Percentiles rank a stretch among this genome's conserved stretches.
Evolutionary conservation across 2,329 filamentous ascomycete species (phyloP).

Genomic region (Trichoderma endophyticum): DNA sequence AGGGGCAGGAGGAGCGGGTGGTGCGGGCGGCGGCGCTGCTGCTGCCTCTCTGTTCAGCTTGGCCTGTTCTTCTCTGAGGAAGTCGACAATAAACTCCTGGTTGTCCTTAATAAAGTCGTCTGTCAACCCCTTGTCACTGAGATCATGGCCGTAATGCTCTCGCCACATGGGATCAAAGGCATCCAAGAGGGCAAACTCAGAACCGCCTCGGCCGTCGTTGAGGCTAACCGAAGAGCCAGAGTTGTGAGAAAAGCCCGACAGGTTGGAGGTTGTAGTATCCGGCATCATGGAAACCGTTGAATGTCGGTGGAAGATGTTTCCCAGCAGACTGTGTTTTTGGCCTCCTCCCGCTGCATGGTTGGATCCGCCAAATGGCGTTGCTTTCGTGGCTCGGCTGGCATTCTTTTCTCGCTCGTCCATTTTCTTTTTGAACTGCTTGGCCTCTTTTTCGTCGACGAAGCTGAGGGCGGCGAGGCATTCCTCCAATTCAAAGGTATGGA

Average conservation of each 20-base stretch:
- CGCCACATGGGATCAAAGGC: constrained; percentile 64
- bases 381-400: constrained; percentile 80
- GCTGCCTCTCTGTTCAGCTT: constrained; percentile 25
- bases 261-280: constrained; percentile 50
- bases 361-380: constrained; percentile 67
- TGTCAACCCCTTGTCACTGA: constrained; percentile 60
- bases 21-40: constrained; percentile 10
- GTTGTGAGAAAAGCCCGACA: constrained; percentile 35
- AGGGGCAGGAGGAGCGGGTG: constrained; percentile 13
- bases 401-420: constrained; percentile 95
- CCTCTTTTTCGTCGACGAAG: constrained; percentile 96
- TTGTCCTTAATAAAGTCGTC: constrained; percentile 67
- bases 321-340: constrained; percentile 49
- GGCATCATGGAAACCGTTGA: constrained; percentile 56
- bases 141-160: constrained; percentile 62
- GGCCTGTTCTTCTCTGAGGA: constrained; percentile 56
- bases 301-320: constrained; percentile 61
- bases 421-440: constrained; percentile 95
- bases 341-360: constrained; percentile 34
- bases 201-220: constrained; percentile 43
- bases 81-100: constrained; percentile 66
- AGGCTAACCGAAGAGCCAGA: constrained; percentile 45
- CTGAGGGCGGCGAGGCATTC: constrained; percentile 86
- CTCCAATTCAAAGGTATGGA: constrained; percentile 95
- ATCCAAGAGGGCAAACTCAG: constrained; percentile 61